phyloP scores from a whole-genome alignment of 805 yeast species.

The Metschnikowia sp. region DNA sequence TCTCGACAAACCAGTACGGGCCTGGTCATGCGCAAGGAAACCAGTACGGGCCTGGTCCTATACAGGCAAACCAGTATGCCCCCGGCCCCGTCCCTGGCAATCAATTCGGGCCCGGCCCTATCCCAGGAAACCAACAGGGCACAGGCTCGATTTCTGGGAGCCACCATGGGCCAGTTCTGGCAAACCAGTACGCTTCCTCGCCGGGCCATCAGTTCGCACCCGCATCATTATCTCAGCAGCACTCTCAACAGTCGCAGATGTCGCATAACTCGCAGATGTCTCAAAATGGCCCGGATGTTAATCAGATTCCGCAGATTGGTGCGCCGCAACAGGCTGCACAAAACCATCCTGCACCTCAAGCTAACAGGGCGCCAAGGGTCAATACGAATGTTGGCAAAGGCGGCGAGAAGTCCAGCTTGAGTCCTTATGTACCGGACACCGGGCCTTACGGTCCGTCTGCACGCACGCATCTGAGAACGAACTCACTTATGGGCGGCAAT shows the following conservation, averaged over 20 bases:
- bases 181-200: background rate
- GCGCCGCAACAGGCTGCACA: background rate
- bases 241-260: background rate
- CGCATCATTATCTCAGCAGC: background rate
- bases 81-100: background rate
- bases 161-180: background rate
- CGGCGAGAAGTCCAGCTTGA: conserved; percentile 22
- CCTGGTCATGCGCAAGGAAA: background rate
- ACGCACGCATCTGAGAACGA: conserved; percentile 38
- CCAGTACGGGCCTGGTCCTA: background rate
- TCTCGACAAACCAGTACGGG: background rate
- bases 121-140: background rate
- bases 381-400: conserved; percentile 26
- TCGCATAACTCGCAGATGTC: too few species aligned
- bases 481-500: conserved; percentile 37
- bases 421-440: conserved; percentile 42
- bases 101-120: background rate
- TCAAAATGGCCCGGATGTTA: too few species aligned
- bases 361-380: conserved; percentile 12
- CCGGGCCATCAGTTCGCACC: background rate
- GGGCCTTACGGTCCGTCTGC: conserved; percentile 44
- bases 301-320: too few species aligned
- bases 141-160: background rate
- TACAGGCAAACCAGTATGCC: conserved; percentile 1
- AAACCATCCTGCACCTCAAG: background rate